Conservation (phyloP, 1,284 basidiomycete species). For the Trametes sp. region DNA sequence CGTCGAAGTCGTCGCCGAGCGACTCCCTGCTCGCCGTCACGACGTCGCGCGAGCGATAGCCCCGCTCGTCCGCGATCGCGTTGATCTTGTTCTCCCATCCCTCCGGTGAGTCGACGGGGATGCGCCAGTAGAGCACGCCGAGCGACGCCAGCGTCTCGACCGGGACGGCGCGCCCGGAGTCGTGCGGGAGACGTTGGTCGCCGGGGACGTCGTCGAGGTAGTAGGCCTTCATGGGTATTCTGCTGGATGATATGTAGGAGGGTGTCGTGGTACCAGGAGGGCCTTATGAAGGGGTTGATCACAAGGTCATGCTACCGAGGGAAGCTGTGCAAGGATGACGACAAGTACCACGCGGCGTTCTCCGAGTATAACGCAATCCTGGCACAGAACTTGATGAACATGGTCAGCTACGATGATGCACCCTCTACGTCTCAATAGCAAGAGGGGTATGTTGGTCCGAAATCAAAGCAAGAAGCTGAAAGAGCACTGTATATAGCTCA, state of each 20-base stretch:
- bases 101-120: conserved; percentile 60
- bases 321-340: too few species aligned
- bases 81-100: conserved; percentile 61
- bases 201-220: conserved; percentile 80
- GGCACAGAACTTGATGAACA: too few species aligned
- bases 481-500: too few species aligned
- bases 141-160: conserved; percentile 57
- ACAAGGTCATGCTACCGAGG: not conserved
- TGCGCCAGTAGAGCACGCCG: conserved; percentile 68
- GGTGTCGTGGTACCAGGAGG: too few species aligned
- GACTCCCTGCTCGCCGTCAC: conserved; percentile 79
- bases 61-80: conserved; percentile 66
- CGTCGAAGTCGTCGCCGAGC: conserved; percentile 81
- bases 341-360: too few species aligned
- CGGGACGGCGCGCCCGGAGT: conserved; percentile 65
- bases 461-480: too few species aligned
- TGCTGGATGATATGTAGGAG: too few species aligned
- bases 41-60: conserved; percentile 81
- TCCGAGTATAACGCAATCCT: too few species aligned
- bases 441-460: too few species aligned
- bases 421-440: too few species aligned
- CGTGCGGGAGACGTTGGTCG: conserved; percentile 81
- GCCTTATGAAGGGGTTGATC: not conserved
- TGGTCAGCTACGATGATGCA: too few species aligned
- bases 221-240: conserved; percentile 89